phyloP scores from a whole-genome alignment of 2,329 filamentous ascomycete genomes.

The Neopestalotiopsis sp. region DNA sequence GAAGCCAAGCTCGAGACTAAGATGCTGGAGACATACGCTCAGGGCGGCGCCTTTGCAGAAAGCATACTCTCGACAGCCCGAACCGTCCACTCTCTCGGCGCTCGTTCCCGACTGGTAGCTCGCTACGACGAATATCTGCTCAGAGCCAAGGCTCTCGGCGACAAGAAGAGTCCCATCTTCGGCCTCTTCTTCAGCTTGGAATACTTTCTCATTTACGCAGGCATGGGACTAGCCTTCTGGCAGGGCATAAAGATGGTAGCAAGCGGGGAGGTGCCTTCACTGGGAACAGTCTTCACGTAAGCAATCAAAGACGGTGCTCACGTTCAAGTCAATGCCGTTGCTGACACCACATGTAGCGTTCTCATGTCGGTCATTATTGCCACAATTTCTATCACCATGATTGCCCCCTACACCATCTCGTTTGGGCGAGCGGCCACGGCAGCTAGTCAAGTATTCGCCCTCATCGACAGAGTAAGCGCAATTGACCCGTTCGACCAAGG shows the following conservation, averaged over 20 bases:
- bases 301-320: constrained; percentile 17
- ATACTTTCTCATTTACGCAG: constrained; percentile 48
- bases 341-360: constrained; percentile 33
- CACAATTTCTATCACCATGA: constrained; percentile 40
- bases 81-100: constrained; percentile 50
- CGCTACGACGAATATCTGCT: constrained; percentile 46
- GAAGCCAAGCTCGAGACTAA: constrained; percentile 34
- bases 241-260: constrained; percentile 46
- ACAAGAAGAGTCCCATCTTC: constrained; percentile 44
- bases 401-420: constrained; percentile 33
- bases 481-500: constrained; percentile 7
- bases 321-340: constrained; percentile 23
- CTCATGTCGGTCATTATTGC: constrained; percentile 46
- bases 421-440: constrained; percentile 12
- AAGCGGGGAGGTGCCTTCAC: constrained; percentile 15
- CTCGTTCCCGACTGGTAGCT: constrained; percentile 42
- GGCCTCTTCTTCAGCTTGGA: constrained; percentile 45
- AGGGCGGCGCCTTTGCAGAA: constrained; percentile 43
- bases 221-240: constrained; percentile 52
- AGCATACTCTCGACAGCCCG: constrained; percentile 43
- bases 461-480: constrained; percentile 7
- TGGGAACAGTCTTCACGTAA: constrained; percentile 47
- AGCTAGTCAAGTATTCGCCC: background rate
- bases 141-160: constrained; percentile 41
- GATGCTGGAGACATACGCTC: constrained; percentile 39